Evolutionary conservation across 2,329 filamentous ascomycete genomes (phyloP), one percentile per base, ranked within the genome.

Genomic region (Rutstroemia sydowiana): DNA sequence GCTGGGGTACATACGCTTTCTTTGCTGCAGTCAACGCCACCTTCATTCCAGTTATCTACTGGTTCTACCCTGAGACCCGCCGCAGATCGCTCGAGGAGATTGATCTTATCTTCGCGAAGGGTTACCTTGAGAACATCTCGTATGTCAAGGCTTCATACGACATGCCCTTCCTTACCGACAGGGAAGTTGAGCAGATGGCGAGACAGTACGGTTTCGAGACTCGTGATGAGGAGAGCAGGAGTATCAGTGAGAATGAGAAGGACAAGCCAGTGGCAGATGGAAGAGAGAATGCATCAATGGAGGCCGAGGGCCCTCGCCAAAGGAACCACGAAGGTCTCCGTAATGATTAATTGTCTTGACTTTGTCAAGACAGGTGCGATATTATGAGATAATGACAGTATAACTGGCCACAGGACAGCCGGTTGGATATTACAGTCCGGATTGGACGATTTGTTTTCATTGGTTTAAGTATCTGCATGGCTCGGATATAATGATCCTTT

Each of bases 101-200:
- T 67, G 84, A 88, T 61, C 73, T 78, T 52, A 82, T 87, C 58
- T 84, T 85, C 71, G 66, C 75, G 63, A 82, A 82, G 69, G 78
- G 78, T 10, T 73, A 72, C 57, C 64, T 71, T 28, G 81, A 84
- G 66, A 76, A 79, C 2, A 82, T 78, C 5, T 77, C 73, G 4
- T 82, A 82, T 55, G 78, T 84, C 49, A 70, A 71, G 56, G 80
- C 79, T 5, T 75, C 78, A 30, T 70, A 76, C 58, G 73, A 82
- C 45, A 65, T 84, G 52, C 80, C 80, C 0, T 71, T 73, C 55
- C 68, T 83, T 11, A 65, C 70, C 3, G 70, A 72, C 9, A 69
- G 72, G 40, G 73, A 81, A 58, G 72, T 82, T 28, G 76, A 81
- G 64, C 65, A 53, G 3, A 62, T 61, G 59, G 57, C 61, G 2